These are phyloP conservation scores for Hebeloma cylindrosporum DNA, from an alignment of 768 basidiomycete genomes.

Conservation along the genomic window DNA sequence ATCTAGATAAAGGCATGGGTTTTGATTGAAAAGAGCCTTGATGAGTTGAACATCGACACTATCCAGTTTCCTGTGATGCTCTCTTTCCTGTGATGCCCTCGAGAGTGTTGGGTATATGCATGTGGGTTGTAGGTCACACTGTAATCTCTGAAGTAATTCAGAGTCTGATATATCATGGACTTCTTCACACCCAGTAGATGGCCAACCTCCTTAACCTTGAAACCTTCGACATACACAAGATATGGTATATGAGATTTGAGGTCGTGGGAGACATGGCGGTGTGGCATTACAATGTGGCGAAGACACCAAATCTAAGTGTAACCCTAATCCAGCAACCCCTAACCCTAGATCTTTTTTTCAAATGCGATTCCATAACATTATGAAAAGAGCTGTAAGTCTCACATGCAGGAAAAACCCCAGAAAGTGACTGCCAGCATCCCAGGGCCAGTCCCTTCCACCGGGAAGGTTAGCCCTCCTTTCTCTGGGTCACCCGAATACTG, in stretches of 20 bases:
- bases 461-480: no score
- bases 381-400: slow-evolving; percentile 11
- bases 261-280: slow-evolving; percentile 10
- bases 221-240: slow-evolving; percentile 6
- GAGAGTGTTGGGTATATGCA: neutral
- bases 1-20: slow-evolving; percentile 11
- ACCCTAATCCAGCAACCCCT: neutral
- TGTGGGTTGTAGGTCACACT: slow-evolving; percentile 11
- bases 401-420: no score
- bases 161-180: slow-evolving; percentile 10
- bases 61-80: no score
- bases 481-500: no score
- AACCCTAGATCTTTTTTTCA: neutral
- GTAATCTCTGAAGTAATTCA: slow-evolving; percentile 6
- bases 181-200: slow-evolving; percentile 14
- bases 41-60: slow-evolving; percentile 6
- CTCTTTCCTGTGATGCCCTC: no score
- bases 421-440: no score
- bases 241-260: slow-evolving; percentile 16
- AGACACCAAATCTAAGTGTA: neutral
- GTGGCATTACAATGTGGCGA: slow-evolving; percentile 1
- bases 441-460: no score
- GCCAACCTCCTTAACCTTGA: slow-evolving; percentile 14
- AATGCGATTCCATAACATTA: slow-evolving; percentile 3
- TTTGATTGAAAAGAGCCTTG: neutral